Evolutionary conservation across 78 protist species (phyloP).

Genomic region (Polysphondylium violaceum): DNA sequence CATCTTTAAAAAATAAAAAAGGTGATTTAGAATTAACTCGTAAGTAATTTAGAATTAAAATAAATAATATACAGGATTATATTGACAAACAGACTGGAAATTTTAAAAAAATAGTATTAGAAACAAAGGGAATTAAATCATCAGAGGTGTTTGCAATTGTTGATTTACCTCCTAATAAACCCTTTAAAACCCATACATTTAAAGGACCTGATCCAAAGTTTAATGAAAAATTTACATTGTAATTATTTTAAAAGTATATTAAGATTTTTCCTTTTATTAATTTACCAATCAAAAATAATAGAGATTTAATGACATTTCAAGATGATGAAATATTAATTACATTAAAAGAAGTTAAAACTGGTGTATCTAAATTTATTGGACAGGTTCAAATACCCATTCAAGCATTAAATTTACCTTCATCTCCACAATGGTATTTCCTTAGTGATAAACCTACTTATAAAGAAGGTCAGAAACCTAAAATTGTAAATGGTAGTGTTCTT

Average conservation of each 20-base stretch:
- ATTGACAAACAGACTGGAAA: neutral
- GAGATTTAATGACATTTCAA: constrained; percentile 75
- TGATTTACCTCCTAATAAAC: constrained; percentile 72
- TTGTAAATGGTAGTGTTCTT: constrained; percentile 48
- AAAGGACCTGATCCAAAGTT: constrained; percentile 74
- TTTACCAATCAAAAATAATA: neutral
- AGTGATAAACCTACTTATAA: constrained; percentile 40
- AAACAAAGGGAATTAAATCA: constrained; percentile 33
- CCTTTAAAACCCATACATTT: constrained; percentile 59
- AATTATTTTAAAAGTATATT: neutral
- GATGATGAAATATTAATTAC: constrained; percentile 57
- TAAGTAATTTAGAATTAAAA: constrained; percentile 18
- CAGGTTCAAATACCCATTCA: constrained; percentile 65
- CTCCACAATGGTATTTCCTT: constrained; percentile 52
- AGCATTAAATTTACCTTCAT: constrained; percentile 33
- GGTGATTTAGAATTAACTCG: constrained; percentile 67
- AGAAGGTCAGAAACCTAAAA: constrained; percentile 47
- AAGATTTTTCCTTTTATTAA: too few species aligned
- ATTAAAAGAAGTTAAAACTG: constrained; percentile 52
- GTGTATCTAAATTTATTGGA: constrained; percentile 72
- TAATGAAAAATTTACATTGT: constrained; percentile 65
- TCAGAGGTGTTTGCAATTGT: constrained; percentile 58
- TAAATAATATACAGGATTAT: neutral
- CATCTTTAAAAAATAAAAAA: constrained; percentile 72
- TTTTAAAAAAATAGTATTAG: constrained; percentile 15